A percentile compares a stretch with the other conserved stretches of the same genome.
Evolutionary conservation across 2,329 filamentous ascomycete species (phyloP).

Genomic region (Berkeleyomyces rouxiae): DNA sequence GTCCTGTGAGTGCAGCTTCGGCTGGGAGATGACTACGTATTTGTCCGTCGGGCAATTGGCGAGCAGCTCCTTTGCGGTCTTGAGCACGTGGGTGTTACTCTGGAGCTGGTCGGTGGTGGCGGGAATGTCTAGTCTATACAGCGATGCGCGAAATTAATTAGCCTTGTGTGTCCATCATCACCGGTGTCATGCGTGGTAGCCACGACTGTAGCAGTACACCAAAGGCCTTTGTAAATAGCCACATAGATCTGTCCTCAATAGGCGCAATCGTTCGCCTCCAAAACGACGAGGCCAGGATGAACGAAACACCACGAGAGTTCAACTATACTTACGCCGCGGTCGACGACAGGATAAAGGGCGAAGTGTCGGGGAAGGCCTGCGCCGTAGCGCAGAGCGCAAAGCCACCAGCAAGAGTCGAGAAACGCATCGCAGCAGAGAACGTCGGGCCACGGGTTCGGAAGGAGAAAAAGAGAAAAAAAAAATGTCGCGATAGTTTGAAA

Average conservation of each 20-base stretch:
- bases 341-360: conserved; percentile 79
- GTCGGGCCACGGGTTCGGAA: background rate
- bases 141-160: conserved; percentile 16
- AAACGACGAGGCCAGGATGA: too few relatives aligned
- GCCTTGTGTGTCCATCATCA: background rate
- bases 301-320: background rate
- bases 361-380: conserved; percentile 68
- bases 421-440: conserved; percentile 32
- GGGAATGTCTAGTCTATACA: conserved; percentile 21
- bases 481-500: background rate
- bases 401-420: conserved; percentile 32
- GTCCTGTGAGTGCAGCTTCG: conserved; percentile 54
- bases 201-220: background rate
- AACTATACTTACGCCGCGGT: conserved; percentile 51
- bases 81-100: conserved; percentile 28
- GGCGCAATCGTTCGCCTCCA: background rate
- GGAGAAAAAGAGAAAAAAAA: too few relatives aligned
- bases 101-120: conserved; percentile 26
- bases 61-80: conserved; percentile 35
- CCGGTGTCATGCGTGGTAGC: background rate
- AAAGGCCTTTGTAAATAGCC: background rate
- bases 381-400: conserved; percentile 41
- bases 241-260: background rate
- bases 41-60: conserved; percentile 52
- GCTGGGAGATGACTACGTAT: conserved; percentile 66